Evolutionary conservation across 129 eudicot species (phyloP), one percentile per base, ranked within the genome.

Genomic region (Saposhnikovia divaricata): DNA sequence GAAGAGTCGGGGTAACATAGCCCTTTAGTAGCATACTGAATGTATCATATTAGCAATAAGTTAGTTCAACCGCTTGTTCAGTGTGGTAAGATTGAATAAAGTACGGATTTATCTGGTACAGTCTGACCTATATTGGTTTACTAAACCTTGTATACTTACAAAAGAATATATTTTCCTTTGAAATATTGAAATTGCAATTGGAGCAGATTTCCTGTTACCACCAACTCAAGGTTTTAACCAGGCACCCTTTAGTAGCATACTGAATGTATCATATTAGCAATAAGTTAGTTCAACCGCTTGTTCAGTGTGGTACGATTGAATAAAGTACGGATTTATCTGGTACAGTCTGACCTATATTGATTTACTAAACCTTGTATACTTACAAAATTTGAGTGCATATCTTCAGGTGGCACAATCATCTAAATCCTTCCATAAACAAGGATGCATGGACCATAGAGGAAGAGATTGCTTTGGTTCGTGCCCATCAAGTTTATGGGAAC

Each of bases 371-470:
- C 34, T 25, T 59, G 34, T 59, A 23, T 59, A 59, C 68, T 59
- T 23, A 59, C 68, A 23, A 31, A 12, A 31, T n/a, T n/a, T 59
- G 28, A 44, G 15, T 74, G 37, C 40, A 53, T 77, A 39, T 81
- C 65, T 79, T 19, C 86, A 93, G 98, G 91, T 93, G 98, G 98
- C 95, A 93, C 77, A 93, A 93, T 86, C 94, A 93, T 87, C 92
- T 93, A 9, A 91, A 93, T 85, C 98, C 97, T 68, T 79, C 80
- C 66, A 93, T 93, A 81, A 93, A 88, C 82, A 93, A 91, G 79
- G 91, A 91, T 74, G 90, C 98, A 78, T 93, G 97, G 98, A 91
- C 97, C 53, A 88, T 91, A 70, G 98, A 93, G 51, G 98, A 93
- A 84, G 98, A 93, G 70, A 46, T 91, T 77, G 78, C 85, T 77